Conservation (phyloP, 371 early-diverging fungal genomes). For the Rhizopus arrhizus region DNA sequence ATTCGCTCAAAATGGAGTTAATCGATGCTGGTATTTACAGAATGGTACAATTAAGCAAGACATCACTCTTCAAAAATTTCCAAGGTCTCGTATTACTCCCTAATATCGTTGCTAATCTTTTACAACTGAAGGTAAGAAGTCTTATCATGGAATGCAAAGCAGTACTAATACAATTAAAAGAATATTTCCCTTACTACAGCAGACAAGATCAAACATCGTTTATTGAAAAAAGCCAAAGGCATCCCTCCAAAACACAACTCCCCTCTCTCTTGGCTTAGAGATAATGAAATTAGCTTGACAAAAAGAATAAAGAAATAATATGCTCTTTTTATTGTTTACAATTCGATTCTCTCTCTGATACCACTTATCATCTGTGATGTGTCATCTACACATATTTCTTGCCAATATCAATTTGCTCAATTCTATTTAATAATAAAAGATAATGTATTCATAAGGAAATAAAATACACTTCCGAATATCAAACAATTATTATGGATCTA, state of each 20-base stretch:
- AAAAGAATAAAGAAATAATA: conserved; percentile 2
- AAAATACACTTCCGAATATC: too few relatives aligned
- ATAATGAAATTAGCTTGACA: background rate
- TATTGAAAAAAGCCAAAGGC: too few relatives aligned
- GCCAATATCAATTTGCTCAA: too few relatives aligned
- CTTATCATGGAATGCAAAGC: conserved; percentile 7
- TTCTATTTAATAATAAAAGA: too few relatives aligned
- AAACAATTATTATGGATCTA: too few relatives aligned
- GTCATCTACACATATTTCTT: too few relatives aligned
- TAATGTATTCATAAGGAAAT: too few relatives aligned
- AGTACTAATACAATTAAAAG: conserved; percentile 12
- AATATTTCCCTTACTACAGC: conserved; percentile 10
- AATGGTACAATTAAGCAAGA: conserved; percentile 11
- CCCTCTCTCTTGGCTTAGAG: conserved; percentile 9
- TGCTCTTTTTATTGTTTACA: too few relatives aligned
- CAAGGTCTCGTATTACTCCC: conserved; percentile 5
- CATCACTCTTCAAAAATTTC: conserved; percentile 4
- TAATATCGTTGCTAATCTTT: conserved; percentile 9
- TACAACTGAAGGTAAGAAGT: conserved; percentile 17
- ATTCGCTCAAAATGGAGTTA: conserved; percentile 14
- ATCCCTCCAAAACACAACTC: background rate
- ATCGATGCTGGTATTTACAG: conserved; percentile 3
- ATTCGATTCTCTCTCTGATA: too few relatives aligned
- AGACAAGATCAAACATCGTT: conserved; percentile 12
- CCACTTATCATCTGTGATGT: too few relatives aligned